phyloP scores from a whole-genome alignment of 2,329 filamentous ascomycete genomes.

The Beauveria rudraprayagi region DNA sequence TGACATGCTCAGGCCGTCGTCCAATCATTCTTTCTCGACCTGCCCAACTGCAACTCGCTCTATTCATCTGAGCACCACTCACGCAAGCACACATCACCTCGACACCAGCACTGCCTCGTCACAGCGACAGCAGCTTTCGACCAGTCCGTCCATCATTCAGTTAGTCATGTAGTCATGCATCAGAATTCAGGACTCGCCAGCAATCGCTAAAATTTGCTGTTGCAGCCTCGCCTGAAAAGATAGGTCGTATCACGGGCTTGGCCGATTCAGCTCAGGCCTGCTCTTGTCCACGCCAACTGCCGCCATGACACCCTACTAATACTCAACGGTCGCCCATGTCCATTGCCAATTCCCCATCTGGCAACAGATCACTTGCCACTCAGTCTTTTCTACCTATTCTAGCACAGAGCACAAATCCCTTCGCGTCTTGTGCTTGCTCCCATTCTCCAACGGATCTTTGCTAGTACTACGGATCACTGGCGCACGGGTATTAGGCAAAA shows the following conservation, averaged over 20 bases:
- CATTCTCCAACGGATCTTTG: neutral
- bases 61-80: conserved; percentile 1
- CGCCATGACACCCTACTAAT: neutral
- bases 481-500: too few relatives aligned
- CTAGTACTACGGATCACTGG: neutral
- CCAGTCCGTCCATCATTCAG: too few relatives aligned
- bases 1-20: neutral
- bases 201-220: neutral
- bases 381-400: too few relatives aligned
- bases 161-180: too few relatives aligned
- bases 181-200: too few relatives aligned
- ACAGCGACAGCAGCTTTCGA: neutral
- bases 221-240: neutral
- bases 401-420: too few relatives aligned
- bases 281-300: neutral
- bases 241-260: neutral
- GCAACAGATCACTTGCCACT: neutral
- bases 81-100: neutral
- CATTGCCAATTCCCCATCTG: neutral
- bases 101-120: neutral
- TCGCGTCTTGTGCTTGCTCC: neutral
- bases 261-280: neutral
- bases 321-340: neutral
- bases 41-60: neutral
- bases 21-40: neutral